Conservation (phyloP, 345 rosid genomes). For the Microcos paniculata region DNA sequence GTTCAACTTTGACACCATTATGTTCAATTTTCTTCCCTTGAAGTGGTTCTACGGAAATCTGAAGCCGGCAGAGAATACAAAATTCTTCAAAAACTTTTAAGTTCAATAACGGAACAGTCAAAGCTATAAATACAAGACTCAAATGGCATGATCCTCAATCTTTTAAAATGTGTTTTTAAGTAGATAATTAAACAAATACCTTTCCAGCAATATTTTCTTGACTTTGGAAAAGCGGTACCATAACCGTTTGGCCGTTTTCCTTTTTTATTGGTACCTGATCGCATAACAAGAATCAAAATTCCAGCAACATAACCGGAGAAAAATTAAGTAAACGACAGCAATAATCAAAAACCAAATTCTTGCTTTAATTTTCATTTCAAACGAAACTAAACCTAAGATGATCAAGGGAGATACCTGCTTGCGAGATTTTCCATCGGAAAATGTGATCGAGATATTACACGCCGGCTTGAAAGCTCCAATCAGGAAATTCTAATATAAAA, state of each 20-base stretch:
- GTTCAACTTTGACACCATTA: constrained; percentile 93
- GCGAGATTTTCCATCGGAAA: constrained; percentile 77
- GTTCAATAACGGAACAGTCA: neutral
- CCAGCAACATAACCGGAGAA: neutral
- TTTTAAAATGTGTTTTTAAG: neutral
- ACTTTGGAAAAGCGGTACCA: constrained; percentile 84
- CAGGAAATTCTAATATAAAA: constrained; percentile 62
- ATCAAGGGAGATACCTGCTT: constrained; percentile 58
- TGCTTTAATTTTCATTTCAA: neutral
- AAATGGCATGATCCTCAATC: neutral
- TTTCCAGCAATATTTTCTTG: constrained; percentile 92
- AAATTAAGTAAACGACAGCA: neutral
- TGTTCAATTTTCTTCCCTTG: constrained; percentile 96
- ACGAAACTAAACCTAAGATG: neutral
- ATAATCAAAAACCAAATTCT: neutral
- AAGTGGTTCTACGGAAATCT: constrained; percentile 81
- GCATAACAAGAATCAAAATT: constrained; percentile 7
- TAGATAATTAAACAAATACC: constrained; percentile 39
- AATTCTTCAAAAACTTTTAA: neutral
- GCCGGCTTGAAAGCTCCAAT: constrained; percentile 98
- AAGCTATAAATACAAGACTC: neutral
- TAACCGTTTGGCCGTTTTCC: constrained; percentile 85
- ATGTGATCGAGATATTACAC: constrained; percentile 66
- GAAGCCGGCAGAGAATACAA: constrained; percentile 13
- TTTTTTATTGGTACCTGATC: constrained; percentile 84